Conservation (phyloP, 1,139 yeast species). For the Zhuliangozyma blackwelliae region DNA sequence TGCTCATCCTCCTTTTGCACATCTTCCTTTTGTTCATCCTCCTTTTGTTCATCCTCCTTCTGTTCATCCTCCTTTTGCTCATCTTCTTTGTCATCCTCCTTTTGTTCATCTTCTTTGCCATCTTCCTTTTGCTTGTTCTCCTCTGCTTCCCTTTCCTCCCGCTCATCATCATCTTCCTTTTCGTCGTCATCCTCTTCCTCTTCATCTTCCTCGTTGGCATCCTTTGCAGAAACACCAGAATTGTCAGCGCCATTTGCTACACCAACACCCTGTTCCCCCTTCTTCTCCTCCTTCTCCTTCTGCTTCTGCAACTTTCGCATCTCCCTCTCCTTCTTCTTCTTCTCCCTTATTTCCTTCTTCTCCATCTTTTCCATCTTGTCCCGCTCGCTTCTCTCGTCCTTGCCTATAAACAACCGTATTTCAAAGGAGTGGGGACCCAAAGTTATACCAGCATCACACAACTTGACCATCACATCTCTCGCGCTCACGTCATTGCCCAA, state of each 20-base stretch:
- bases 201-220: conserved; percentile 21
- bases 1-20: conserved; percentile 6
- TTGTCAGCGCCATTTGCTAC: neutral
- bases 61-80: conserved; percentile 1
- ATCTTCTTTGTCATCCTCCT: conserved; percentile 2
- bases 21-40: conserved; percentile 8
- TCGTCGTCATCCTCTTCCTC: conserved; percentile 18
- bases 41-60: conserved; percentile 11
- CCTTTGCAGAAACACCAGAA: conserved; percentile 17
- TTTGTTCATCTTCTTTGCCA: conserved; percentile 2
- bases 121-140: conserved; percentile 7
- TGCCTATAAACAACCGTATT: conserved; percentile 71
- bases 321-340: conserved; percentile 5
- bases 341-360: conserved; percentile 12
- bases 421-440: conserved; percentile 85
- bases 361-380: conserved; percentile 30
- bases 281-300: conserved; percentile 1
- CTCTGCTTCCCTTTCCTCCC: conserved; percentile 9
- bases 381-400: conserved; percentile 58
- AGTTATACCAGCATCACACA: conserved; percentile 68
- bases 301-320: neutral
- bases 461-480: conserved; percentile 83
- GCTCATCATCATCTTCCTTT: conserved; percentile 10
- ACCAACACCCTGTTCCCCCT: neutral
- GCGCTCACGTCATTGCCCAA: conserved; percentile 50